phyloP scores from a whole-genome alignment of 805 yeast species.

The Candida verbasci region DNA sequence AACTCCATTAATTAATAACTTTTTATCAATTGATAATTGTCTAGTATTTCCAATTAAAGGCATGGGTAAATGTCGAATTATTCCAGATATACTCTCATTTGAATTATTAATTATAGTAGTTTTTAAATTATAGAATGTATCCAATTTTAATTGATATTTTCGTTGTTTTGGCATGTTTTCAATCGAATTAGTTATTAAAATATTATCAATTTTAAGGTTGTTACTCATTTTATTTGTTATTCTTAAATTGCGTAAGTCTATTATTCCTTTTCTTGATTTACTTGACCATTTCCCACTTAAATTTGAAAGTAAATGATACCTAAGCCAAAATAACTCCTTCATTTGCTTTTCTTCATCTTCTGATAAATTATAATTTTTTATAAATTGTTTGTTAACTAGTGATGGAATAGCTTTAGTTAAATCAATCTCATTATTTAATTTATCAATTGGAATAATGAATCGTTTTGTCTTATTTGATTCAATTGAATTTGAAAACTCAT shows the following conservation, averaged over 20 bases:
- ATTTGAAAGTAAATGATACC: slow-evolving; percentile 56
- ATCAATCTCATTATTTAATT: slow-evolving; percentile 43
- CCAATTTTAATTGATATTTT: slow-evolving; percentile 33
- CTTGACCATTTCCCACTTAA: slow-evolving; percentile 66
- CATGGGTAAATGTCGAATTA: slow-evolving; percentile 57
- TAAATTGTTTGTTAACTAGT: slow-evolving; percentile 63
- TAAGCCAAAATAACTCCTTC: slow-evolving; percentile 75
- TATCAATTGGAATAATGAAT: slow-evolving; percentile 63
- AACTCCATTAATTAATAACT: slow-evolving; percentile 68
- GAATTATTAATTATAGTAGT: slow-evolving; percentile 50
- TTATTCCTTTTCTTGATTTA: slow-evolving; percentile 43
- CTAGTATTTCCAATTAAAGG: slow-evolving; percentile 14
- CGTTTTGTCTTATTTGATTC: slow-evolving; percentile 40
- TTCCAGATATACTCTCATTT: slow-evolving; percentile 41
- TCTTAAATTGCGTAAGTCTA: slow-evolving; percentile 65
- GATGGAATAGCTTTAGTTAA: slow-evolving; percentile 63
- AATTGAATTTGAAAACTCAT: slow-evolving; percentile 24
- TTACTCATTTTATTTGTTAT: slow-evolving; percentile 58
- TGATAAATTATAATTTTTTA: slow-evolving; percentile 50
- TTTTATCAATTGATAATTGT: slow-evolving; percentile 44
- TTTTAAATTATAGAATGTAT: slow-evolving; percentile 48
- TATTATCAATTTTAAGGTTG: slow-evolving; percentile 46
- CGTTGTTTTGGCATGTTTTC: not conserved
- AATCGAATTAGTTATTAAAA: slow-evolving; percentile 18
- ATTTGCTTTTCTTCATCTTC: slow-evolving; percentile 54